These are phyloP conservation scores for Saturnispora besseyi DNA, from an alignment of 805 yeast genomes.

Conservation along the genomic window DNA sequence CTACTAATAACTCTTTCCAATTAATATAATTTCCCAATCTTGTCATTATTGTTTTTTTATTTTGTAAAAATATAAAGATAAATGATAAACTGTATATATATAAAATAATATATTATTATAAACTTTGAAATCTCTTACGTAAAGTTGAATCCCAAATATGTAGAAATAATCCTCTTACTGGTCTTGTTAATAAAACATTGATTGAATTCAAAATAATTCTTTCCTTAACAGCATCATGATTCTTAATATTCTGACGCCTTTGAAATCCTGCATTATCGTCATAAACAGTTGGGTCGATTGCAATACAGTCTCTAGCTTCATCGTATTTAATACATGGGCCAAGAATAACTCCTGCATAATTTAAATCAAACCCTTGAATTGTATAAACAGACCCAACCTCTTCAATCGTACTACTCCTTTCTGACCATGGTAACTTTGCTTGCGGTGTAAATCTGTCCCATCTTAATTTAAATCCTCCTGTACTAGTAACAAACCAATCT, in stretches of 20 bases:
- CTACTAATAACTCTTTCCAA: not conserved
- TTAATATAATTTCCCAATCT: not conserved
- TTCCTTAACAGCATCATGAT: constrained; percentile 30
- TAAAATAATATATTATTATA: not conserved
- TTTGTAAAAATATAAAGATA: not conserved
- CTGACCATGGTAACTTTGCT: constrained; percentile 36
- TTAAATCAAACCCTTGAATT: constrained; percentile 39
- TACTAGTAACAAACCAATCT: constrained; percentile 36
- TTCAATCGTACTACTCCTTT: constrained; percentile 35
- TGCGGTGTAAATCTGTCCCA: constrained; percentile 40
- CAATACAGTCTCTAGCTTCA: constrained; percentile 26
- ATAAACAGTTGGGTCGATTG: constrained; percentile 29
- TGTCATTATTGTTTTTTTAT: not conserved
- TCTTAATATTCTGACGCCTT: constrained; percentile 31
- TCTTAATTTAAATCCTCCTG: constrained; percentile 34
- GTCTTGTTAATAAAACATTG: constrained; percentile 38
- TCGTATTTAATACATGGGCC: constrained; percentile 38
- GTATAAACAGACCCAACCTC: constrained; percentile 43
- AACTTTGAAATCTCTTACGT: constrained; percentile 25
- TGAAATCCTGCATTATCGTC: constrained; percentile 41
- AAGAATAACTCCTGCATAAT: constrained; percentile 38
- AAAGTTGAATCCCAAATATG: constrained; percentile 35
- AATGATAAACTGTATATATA: not conserved
- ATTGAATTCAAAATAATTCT: constrained; percentile 36
- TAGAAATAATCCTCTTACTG: constrained; percentile 35